phyloP scores from a whole-genome alignment of 2,329 filamentous ascomycete species.

The Venturia aucupariae region DNA sequence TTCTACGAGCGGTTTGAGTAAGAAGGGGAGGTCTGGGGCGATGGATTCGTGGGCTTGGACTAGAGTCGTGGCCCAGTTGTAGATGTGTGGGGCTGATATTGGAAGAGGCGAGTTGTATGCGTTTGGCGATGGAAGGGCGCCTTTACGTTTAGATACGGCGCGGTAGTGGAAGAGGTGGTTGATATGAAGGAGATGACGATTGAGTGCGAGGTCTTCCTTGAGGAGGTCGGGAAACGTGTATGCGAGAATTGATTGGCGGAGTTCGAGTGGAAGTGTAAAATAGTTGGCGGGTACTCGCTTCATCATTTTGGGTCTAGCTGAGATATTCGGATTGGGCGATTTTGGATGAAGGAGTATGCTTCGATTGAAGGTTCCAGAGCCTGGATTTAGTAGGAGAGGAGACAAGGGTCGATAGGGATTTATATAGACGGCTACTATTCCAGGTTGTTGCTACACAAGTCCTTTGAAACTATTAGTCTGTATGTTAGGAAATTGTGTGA shows the following conservation, averaged over 20 bases:
- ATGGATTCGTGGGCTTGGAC: neutral
- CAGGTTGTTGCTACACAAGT: neutral
- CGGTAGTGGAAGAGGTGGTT: neutral
- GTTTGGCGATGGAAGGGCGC: neutral
- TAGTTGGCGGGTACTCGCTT: neutral
- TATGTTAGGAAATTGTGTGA: no score
- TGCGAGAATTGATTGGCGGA: neutral
- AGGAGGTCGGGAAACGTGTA: neutral
- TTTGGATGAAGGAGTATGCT: neutral
- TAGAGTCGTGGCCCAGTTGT: neutral
- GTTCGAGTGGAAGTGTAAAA: neutral
- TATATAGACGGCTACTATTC: neutral
- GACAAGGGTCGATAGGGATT: neutral
- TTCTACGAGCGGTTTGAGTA: neutral
- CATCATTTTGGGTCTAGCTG: neutral
- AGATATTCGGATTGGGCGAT: neutral
- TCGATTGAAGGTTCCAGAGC: neutral
- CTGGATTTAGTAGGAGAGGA: neutral
- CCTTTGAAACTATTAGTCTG: no score
- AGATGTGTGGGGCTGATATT: neutral
- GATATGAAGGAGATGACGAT: neutral
- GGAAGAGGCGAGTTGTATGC: neutral
- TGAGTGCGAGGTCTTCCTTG: neutral
- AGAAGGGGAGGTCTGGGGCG: neutral
- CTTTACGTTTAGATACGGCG: neutral